Percentiles rank a stretch among this genome's conserved stretches.
Conservation (phyloP, 768 basidiomycete genomes). For the Roridomyces roridus region DNA sequence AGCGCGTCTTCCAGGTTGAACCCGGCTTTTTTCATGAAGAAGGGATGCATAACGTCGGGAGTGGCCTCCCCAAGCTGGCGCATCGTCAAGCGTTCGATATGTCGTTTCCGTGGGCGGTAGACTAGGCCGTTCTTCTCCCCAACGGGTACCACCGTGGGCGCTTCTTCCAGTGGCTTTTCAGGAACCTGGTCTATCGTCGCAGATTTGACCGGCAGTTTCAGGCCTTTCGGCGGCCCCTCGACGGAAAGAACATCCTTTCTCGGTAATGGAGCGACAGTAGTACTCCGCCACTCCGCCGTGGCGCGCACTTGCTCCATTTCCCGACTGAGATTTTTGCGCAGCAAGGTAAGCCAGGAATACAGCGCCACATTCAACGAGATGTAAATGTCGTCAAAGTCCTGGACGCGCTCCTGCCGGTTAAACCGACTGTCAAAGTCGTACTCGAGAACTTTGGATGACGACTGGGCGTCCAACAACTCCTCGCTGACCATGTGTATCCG, state of each 20-base stretch:
- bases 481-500: conserved; percentile 81
- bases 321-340: conserved; percentile 75
- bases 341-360: conserved; percentile 81
- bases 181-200: conserved; percentile 5
- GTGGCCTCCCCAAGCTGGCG: conserved; percentile 89
- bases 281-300: conserved; percentile 58
- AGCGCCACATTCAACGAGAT: conserved; percentile 85
- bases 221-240: conserved; percentile 29
- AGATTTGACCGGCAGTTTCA: conserved; percentile 12
- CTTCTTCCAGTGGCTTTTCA: conserved; percentile 3
- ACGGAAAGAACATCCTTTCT: conserved; percentile 46
- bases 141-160: conserved; percentile 5
- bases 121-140: conserved; percentile 40
- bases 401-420: conserved; percentile 54
- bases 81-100: conserved; percentile 83
- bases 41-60: conserved; percentile 86
- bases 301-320: conserved; percentile 80
- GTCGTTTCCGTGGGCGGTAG: conserved; percentile 63
- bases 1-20: conserved; percentile 84
- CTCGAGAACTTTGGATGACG: conserved; percentile 44
- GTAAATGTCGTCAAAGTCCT: conserved; percentile 77
- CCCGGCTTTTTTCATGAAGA: conserved; percentile 85
- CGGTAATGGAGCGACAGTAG: conserved; percentile 36
- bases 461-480: conserved; percentile 49
- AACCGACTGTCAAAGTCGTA: conserved; percentile 82